Percentiles rank a stretch among this genome's conserved stretches.
Evolutionary conservation across 495 filamentous ascomycete genomes (phyloP).

Genomic region (Wilcoxina mikolae): DNA sequence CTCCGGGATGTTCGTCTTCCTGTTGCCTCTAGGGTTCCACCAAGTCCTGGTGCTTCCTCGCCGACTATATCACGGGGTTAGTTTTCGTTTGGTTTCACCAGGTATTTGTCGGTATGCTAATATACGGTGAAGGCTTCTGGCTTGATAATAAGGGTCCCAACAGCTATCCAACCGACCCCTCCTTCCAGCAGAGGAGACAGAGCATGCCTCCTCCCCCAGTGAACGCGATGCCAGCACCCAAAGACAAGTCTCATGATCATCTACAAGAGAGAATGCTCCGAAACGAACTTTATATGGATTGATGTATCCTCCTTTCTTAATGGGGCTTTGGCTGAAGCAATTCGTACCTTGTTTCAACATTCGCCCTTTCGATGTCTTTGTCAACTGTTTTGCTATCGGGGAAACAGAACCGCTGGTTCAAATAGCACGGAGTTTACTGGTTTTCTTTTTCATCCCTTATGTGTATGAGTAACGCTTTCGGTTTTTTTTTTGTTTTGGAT

Average conservation of each 20-base stretch:
- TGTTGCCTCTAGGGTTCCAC: background rate
- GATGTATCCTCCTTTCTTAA: conserved; percentile 17
- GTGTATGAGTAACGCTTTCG: no score
- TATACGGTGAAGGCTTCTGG: conserved; percentile 19
- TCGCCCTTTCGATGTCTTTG: no score
- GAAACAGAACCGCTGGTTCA: no score
- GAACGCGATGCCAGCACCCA: conserved; percentile 33
- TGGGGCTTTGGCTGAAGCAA: background rate
- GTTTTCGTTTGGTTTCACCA: background rate
- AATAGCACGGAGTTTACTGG: no score
- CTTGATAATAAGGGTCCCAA: conserved; percentile 13
- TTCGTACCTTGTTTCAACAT: background rate
- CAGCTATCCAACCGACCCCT: conserved; percentile 9
- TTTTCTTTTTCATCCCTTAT: no score
- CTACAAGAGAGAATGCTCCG: conserved; percentile 94
- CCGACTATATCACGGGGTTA: conserved; percentile 26
- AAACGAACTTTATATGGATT: conserved; percentile 98
- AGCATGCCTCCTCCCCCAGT: conserved; percentile 29
- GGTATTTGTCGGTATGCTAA: background rate
- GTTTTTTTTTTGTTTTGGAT: no score
- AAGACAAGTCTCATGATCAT: conserved; percentile 52
- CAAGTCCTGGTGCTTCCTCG: conserved; percentile 2
- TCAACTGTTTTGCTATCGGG: no score
- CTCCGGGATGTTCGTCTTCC: conserved; percentile 49
- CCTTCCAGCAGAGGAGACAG: conserved; percentile 20